A percentile compares a stretch with the other conserved stretches of the same genome.
phyloP scores from a whole-genome alignment of 2,329 filamentous ascomycete species.

The Fragosphaeria purpurea region DNA sequence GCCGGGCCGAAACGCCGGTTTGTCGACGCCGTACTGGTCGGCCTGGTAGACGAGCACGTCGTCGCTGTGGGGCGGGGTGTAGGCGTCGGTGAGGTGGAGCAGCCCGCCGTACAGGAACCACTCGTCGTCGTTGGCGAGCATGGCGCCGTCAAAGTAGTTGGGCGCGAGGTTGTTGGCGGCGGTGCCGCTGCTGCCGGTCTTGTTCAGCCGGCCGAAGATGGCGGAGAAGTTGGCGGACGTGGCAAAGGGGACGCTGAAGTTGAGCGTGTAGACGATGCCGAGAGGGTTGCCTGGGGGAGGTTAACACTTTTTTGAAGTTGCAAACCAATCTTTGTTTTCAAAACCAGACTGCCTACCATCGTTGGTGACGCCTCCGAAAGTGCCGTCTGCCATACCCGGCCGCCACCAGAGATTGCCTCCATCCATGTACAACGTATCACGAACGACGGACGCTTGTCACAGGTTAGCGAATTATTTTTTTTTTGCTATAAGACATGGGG shows the following conservation, averaged over 20 bases:
- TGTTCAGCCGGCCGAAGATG: slow-evolving; percentile 38
- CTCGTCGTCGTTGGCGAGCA: slow-evolving; percentile 55
- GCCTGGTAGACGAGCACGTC: slow-evolving; percentile 40
- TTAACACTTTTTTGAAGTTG: no score
- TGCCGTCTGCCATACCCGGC: slow-evolving; percentile 37
- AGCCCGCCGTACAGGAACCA: slow-evolving; percentile 57
- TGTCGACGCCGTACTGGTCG: slow-evolving; percentile 39
- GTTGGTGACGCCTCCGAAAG: slow-evolving; percentile 7
- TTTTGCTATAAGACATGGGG: neutral
- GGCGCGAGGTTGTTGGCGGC: slow-evolving; percentile 41
- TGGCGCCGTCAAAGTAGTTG: slow-evolving; percentile 50
- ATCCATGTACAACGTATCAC: slow-evolving; percentile 56
- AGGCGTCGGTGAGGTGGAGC: slow-evolving; percentile 23
- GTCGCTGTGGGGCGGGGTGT: slow-evolving; percentile 30
- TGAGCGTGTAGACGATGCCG: slow-evolving; percentile 46
- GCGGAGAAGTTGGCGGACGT: slow-evolving; percentile 41
- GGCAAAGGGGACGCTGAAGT: slow-evolving; percentile 48
- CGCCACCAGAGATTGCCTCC: slow-evolving; percentile 49
- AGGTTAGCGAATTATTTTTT: neutral
- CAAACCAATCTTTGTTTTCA: no score
- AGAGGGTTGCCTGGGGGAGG: slow-evolving; percentile 34
- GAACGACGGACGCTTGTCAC: slow-evolving; percentile 41
- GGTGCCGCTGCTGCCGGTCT: slow-evolving; percentile 31
- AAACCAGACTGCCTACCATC: slow-evolving; percentile 22
- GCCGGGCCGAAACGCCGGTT: slow-evolving; percentile 30